Evolutionary conservation across 1,139 yeast species (phyloP).

Genomic region (Pichia sp.): DNA sequence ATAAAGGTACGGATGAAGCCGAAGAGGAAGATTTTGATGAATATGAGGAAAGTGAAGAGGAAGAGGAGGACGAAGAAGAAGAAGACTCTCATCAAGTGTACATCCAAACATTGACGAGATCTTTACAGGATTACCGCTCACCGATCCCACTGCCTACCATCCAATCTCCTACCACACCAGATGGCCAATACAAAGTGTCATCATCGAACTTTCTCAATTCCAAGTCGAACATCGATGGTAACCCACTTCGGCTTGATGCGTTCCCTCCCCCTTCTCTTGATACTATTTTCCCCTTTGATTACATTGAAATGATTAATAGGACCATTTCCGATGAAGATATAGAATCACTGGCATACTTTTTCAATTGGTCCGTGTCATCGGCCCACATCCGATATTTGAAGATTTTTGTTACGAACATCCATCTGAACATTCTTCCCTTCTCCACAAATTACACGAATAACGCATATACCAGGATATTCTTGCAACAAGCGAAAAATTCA

Average conservation of each 20-base stretch:
- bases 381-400: constrained; percentile 30
- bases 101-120: constrained; percentile 19
- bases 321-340: constrained; percentile 22
- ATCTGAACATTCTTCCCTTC: constrained; percentile 33
- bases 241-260: constrained; percentile 5
- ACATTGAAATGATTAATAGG: constrained; percentile 21
- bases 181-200: too few species aligned
- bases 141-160: background rate
- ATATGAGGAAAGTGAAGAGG: background rate
- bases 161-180: constrained; percentile 4
- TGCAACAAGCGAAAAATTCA: constrained; percentile 43
- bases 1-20: background rate
- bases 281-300: constrained; percentile 17
- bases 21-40: constrained; percentile 1
- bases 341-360: constrained; percentile 21
- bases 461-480: constrained; percentile 38
- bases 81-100: constrained; percentile 17
- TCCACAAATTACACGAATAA: constrained; percentile 29
- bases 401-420: constrained; percentile 32
- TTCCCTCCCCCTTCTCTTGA: constrained; percentile 9
- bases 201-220: too few species aligned
- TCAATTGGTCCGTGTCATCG: constrained; percentile 26
- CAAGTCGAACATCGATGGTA: too few species aligned
- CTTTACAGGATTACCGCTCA: constrained; percentile 6
- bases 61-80: constrained; percentile 1